Conservation (phyloP, 106 monocot species). For the Phalaenopsis aphrodite region DNA sequence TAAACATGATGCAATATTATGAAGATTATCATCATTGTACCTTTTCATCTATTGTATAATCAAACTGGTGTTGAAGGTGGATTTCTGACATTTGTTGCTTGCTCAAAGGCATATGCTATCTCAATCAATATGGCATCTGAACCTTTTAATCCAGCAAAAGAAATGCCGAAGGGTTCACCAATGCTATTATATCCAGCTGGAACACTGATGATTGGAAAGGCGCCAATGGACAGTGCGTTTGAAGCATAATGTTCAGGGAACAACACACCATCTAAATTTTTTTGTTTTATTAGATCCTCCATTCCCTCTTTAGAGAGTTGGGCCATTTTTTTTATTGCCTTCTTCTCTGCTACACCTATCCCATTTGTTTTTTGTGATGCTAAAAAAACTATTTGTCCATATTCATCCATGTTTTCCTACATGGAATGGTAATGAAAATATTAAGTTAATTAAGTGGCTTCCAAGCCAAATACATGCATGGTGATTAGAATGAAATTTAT, state of each 20-base stretch:
- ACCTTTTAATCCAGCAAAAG: slow-evolving; percentile 31
- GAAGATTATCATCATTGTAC: too few relatives aligned
- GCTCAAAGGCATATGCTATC: slow-evolving; percentile 43
- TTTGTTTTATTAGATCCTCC: slow-evolving; percentile 21
- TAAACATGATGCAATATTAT: too few relatives aligned
- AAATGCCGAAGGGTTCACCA: slow-evolving; percentile 25
- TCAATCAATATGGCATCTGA: slow-evolving; percentile 36
- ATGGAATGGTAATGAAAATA: too few relatives aligned
- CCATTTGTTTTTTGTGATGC: slow-evolving; percentile 22
- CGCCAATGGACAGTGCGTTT: slow-evolving; percentile 14
- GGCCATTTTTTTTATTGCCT: slow-evolving; percentile 9
- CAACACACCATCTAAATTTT: slow-evolving; percentile 31
- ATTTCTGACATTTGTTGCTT: slow-evolving; percentile 26
- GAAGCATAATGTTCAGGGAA: background rate
- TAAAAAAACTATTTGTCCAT: slow-evolving; percentile 25
- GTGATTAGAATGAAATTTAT: background rate
- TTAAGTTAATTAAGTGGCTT: background rate
- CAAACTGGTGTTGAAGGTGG: background rate
- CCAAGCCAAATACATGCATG: background rate
- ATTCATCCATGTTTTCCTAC: slow-evolving; percentile 22
- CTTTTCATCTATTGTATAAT: too few relatives aligned
- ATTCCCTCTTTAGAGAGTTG: slow-evolving; percentile 26
- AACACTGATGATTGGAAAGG: slow-evolving; percentile 28
- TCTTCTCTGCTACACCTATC: slow-evolving; percentile 8
- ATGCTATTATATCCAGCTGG: slow-evolving; percentile 21